Evolutionary conservation across 192 early-diverging fungal species (phyloP).

Genomic region (Coemansia sp.): DNA sequence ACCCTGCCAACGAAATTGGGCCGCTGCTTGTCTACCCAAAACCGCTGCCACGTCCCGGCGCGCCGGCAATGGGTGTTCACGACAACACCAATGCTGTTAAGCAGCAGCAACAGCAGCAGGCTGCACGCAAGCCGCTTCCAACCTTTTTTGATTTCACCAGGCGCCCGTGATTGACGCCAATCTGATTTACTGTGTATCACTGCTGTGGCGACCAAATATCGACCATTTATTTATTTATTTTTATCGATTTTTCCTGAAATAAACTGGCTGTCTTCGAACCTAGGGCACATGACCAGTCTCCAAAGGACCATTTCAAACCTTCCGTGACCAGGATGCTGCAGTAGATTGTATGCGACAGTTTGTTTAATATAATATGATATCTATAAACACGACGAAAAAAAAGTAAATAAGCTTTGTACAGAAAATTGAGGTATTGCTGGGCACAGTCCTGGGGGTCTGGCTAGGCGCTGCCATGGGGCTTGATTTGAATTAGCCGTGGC

Average conservation of each 20-base stretch:
- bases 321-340: too few species aligned
- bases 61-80: background rate
- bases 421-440: too few species aligned
- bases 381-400: background rate
- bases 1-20: background rate
- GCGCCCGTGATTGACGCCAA: background rate
- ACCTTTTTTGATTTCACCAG: slow-evolving; percentile 24
- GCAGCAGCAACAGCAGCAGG: slow-evolving; percentile 13
- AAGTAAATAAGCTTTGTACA: too few species aligned
- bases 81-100: background rate
- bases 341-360: too few species aligned
- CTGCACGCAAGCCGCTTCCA: slow-evolving; percentile 5
- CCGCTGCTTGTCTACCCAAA: slow-evolving; percentile 33
- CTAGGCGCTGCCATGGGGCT: background rate
- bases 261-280: background rate
- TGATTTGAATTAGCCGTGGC: slow-evolving; percentile 37
- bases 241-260: background rate
- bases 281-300: background rate
- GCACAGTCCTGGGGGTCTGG: background rate
- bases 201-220: background rate
- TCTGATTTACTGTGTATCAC: background rate
- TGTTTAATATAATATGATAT: background rate
- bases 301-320: too few species aligned
- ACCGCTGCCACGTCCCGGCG: slow-evolving; percentile 42
- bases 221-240: background rate